A percentile compares a stretch with the other conserved stretches of the same genome.
Evolutionary conservation across 2,329 filamentous ascomycete genomes (phyloP).

Genomic region (Paecilomyces fulvus): DNA sequence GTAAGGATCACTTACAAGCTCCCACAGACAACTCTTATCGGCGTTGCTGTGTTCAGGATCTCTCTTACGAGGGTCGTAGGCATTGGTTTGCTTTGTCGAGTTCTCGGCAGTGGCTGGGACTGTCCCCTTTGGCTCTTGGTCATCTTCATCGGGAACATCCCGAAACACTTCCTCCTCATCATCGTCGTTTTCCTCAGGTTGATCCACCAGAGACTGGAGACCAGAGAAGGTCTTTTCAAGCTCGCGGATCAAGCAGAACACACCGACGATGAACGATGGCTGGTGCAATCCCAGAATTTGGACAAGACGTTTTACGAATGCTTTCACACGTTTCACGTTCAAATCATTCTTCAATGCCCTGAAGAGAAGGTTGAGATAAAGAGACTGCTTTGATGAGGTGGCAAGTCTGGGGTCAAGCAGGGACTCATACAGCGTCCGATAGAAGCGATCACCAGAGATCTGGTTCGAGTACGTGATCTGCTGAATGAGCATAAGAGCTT

Average conservation of each 20-base stretch:
- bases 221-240: slow-evolving; percentile 71
- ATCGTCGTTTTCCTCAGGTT: slow-evolving; percentile 69
- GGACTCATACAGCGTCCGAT: slow-evolving; percentile 90
- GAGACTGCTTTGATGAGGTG: slow-evolving; percentile 84
- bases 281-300: slow-evolving; percentile 85
- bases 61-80: slow-evolving; percentile 82
- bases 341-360: slow-evolving; percentile 80
- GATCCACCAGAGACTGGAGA: slow-evolving; percentile 66
- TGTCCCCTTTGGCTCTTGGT: slow-evolving; percentile 23
- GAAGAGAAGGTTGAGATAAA: slow-evolving; percentile 89
- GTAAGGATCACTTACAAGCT: slow-evolving; percentile 51
- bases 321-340: slow-evolving; percentile 86
- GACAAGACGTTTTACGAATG: slow-evolving; percentile 87
- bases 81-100: slow-evolving; percentile 21
- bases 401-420: slow-evolving; percentile 81
- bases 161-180: slow-evolving; percentile 62
- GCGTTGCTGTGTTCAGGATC: slow-evolving; percentile 89
- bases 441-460: slow-evolving; percentile 80
- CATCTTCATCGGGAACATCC: slow-evolving; percentile 53
- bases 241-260: slow-evolving; percentile 83
- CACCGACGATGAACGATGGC: slow-evolving; percentile 82
- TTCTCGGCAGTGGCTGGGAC: slow-evolving; percentile 15
- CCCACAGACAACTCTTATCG: slow-evolving; percentile 90
- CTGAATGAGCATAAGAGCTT: slow-evolving; percentile 89
- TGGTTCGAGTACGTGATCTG: slow-evolving; percentile 77